These are phyloP conservation scores for Trypanosomatidae sp. DNA, from an alignment of 208 protist genomes.

Conservation along the genomic window DNA sequence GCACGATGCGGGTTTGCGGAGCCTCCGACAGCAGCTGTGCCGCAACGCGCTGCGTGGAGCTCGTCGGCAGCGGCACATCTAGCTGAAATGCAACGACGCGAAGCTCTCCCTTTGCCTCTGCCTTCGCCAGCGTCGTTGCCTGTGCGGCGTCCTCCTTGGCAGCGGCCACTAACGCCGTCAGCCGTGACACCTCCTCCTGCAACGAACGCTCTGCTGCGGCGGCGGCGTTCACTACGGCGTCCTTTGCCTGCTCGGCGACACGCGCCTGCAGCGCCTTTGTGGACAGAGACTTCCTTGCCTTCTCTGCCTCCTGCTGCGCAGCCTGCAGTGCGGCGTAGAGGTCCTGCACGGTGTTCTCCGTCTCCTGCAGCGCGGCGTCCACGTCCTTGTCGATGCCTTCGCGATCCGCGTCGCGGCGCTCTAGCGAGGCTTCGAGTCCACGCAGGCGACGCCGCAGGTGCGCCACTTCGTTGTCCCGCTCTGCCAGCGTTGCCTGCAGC, in stretches of 20 bases:
- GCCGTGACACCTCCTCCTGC: too few species aligned
- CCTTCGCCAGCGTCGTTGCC: neutral
- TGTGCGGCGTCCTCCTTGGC: constrained; percentile 4
- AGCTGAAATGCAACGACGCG: constrained; percentile 2
- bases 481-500: constrained; percentile 22
- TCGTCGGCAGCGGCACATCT: constrained; percentile 4
- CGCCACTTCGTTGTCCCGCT: constrained; percentile 26
- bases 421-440: constrained; percentile 40
- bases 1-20: constrained; percentile 18
- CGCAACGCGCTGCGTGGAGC: constrained; percentile 1
- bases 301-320: constrained; percentile 22
- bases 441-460: constrained; percentile 27
- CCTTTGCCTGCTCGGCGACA: constrained; percentile 19
- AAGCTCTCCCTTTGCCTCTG: constrained; percentile 13
- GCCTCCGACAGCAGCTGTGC: constrained; percentile 2
- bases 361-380: constrained; percentile 55
- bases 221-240: constrained; percentile 7
- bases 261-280: constrained; percentile 15
- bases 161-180: too few species aligned
- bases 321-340: constrained; percentile 51
- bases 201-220: constrained; percentile 40
- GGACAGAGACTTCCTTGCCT: constrained; percentile 16
- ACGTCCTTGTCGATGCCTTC: constrained; percentile 35
- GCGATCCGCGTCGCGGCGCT: constrained; percentile 35
- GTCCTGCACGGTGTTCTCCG: constrained; percentile 51